Conservation (phyloP, 352 stramenopile species). For the Globisporangium nodosum region DNA sequence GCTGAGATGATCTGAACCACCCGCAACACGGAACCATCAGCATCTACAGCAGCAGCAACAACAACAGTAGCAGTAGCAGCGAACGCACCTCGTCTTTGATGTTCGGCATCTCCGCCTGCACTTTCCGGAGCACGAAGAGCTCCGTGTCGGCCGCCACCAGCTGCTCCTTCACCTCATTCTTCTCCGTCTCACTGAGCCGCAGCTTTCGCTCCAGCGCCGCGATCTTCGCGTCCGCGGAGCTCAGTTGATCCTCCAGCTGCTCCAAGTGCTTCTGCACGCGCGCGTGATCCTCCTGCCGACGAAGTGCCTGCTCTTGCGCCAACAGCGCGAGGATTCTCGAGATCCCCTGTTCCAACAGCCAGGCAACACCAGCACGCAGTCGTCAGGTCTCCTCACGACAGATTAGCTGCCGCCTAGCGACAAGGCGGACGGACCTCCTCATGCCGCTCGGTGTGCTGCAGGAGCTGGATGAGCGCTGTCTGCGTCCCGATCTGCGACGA, state of each 20-base stretch:
- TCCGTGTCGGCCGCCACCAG: conserved; percentile 41
- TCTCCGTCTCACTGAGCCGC: conserved; percentile 23
- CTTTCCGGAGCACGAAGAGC: conserved; percentile 28
- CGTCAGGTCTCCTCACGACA: neutral
- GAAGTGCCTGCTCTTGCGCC: conserved; percentile 19
- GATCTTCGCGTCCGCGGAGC: conserved; percentile 16
- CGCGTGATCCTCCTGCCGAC: conserved; percentile 19
- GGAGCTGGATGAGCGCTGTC: conserved; percentile 25
- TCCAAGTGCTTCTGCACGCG: conserved; percentile 14
- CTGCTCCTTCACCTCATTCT: conserved; percentile 29
- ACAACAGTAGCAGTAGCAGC: neutral
- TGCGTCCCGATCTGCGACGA: conserved; percentile 15
- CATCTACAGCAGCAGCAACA: conserved; percentile 6
- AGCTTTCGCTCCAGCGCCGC: conserved; percentile 28
- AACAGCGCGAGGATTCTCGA: conserved; percentile 28
- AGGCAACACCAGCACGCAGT: neutral
- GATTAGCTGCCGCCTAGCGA: too few relatives aligned
- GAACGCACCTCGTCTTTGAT: conserved; percentile 1
- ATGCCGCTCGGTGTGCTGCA: conserved; percentile 18
- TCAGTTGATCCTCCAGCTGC: conserved; percentile 20
- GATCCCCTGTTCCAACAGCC: conserved; percentile 8
- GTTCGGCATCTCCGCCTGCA: neutral
- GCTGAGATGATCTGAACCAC: conserved; percentile 23
- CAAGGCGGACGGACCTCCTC: conserved; percentile 1
- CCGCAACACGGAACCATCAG: neutral